Base-by-base conservation (phyloP, 371 early-diverging fungal species). In the Lichtheimia ramosa region DNA sequence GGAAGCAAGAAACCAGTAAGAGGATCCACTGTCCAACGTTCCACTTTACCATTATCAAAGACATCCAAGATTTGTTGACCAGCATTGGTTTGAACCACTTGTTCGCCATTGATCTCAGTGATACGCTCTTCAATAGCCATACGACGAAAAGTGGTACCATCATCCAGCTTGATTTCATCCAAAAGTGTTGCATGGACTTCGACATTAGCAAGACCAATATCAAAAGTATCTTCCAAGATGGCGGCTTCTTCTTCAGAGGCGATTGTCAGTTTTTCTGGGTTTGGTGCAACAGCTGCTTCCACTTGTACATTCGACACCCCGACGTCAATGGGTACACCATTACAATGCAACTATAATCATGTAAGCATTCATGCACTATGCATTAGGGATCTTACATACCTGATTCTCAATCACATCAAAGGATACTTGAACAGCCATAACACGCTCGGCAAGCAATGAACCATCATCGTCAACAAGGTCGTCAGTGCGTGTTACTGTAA, bases 11-110 rank as follows among this genome's bases (percentile, higher is more conserved):
- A 74, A 25, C 77, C 77, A 55, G 74, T 76, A 43, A 76, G 25
- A 42, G 76, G 80, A 60, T 79, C 80, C 10, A 74, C 70, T 20
- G 70, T 51, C 81, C 79, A 83, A 59, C 73, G 78, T 40, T 75
- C 65, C 34, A 82, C 60, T 20, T 71, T 49, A 21, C 86, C 87
- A 49, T 82, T 69, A 18, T 79, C 74, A 68, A 82, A 78, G 34
- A 89, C 75, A 70, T 89, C 88, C 48, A 91, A 56, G 24, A 89
- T 67, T 61, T 89, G 90, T 59, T 89, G 89, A 58, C 83, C 80
- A 34, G 81, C 83, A 42, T 83, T 85, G 20, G 87, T 81, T 70
- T 89, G 89, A n/a, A 77, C 74, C 40, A 91, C 86, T 60, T 83
- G 69, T 48, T 75, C 67, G 49, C 89, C 88, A 62, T 91, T 87